These are phyloP conservation scores for Ampelomyces quisqualis DNA, from an alignment of 2,329 filamentous ascomycete genomes.

Conservation along the genomic window DNA sequence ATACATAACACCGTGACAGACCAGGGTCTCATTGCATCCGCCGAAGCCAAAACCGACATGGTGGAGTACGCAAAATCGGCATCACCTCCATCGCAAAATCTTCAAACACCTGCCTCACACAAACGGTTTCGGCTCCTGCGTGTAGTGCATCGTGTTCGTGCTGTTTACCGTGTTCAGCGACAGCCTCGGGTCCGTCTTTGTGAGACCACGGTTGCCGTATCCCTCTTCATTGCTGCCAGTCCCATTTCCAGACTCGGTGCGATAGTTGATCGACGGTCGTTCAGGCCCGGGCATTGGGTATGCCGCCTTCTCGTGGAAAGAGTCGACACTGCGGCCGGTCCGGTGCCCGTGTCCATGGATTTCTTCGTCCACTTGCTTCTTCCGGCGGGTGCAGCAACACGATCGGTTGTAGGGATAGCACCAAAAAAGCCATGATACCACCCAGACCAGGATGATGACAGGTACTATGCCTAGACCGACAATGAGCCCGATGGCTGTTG, in stretches of 20 bases:
- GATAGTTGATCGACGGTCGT: slow-evolving; percentile 11
- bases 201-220: slow-evolving; percentile 3
- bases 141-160: slow-evolving; percentile 13
- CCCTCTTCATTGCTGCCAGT: slow-evolving; percentile 6
- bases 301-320: slow-evolving; percentile 16
- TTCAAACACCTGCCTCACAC: slow-evolving; percentile 15
- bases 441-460: slow-evolving; percentile 24
- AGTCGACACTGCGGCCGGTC: slow-evolving; percentile 7
- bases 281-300: slow-evolving; percentile 10
- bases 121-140: slow-evolving; percentile 28
- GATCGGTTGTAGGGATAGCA: slow-evolving; percentile 25
- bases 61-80: too few species aligned
- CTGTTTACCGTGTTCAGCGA: slow-evolving; percentile 21
- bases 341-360: slow-evolving; percentile 2
- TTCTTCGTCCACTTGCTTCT: slow-evolving; percentile 12
- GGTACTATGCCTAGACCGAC: slow-evolving; percentile 29
- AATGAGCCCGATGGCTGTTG: slow-evolving; percentile 25
- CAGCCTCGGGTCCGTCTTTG: slow-evolving; percentile 9
- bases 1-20: too few species aligned
- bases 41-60: too few species aligned
- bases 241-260: slow-evolving; percentile 18
- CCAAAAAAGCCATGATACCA: slow-evolving; percentile 32
- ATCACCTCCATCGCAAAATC: too few species aligned
- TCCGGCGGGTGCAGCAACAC: slow-evolving; percentile 28
- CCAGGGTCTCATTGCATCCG: too few species aligned